Conservation (phyloP, 805 yeast species). For the Saccharomycopsis sp. region DNA sequence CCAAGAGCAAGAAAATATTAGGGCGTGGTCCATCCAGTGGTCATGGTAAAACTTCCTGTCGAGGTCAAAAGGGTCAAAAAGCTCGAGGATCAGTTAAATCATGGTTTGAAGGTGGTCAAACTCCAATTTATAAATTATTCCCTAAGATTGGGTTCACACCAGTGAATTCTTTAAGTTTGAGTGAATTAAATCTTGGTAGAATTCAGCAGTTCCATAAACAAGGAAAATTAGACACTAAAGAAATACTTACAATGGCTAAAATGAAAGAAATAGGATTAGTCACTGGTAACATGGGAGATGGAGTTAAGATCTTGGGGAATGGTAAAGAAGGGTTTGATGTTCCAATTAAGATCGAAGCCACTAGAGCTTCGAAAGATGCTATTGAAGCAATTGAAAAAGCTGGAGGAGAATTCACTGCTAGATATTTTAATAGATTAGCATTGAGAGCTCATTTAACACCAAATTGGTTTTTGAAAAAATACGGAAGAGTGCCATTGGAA, state of each 20-base stretch:
- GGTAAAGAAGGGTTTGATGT: constrained; percentile 44
- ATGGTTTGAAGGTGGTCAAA: constrained; percentile 99
- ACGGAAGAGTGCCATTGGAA: constrained; percentile 74
- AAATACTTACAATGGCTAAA: constrained; percentile 62
- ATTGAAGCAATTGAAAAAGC: constrained; percentile 61
- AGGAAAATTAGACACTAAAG: constrained; percentile 59
- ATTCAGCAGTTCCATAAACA: constrained; percentile 64
- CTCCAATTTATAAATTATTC: constrained; percentile 76
- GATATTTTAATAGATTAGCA: constrained; percentile 60
- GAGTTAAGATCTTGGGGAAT: constrained; percentile 73
- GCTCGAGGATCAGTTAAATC: constrained; percentile 86
- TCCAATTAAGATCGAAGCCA: constrained; percentile 68
- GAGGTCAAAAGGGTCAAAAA: constrained; percentile 98
- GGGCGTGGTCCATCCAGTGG: constrained; percentile 97
- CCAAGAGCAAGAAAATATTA: constrained; percentile 56
- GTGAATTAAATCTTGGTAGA: constrained; percentile 57
- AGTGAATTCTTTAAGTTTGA: constrained; percentile 45
- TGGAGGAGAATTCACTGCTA: constrained; percentile 71
- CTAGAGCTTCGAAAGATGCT: constrained; percentile 71
- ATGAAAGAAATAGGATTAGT: constrained; percentile 72
- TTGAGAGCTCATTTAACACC: constrained; percentile 75
- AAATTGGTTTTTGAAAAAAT: constrained; percentile 53
- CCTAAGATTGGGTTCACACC: constrained; percentile 87
- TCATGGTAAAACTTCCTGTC: constrained; percentile 88
- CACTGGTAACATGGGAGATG: constrained; percentile 65